phyloP scores from a whole-genome alignment of 345 rosid genomes.

The Alliaria petiolata region DNA sequence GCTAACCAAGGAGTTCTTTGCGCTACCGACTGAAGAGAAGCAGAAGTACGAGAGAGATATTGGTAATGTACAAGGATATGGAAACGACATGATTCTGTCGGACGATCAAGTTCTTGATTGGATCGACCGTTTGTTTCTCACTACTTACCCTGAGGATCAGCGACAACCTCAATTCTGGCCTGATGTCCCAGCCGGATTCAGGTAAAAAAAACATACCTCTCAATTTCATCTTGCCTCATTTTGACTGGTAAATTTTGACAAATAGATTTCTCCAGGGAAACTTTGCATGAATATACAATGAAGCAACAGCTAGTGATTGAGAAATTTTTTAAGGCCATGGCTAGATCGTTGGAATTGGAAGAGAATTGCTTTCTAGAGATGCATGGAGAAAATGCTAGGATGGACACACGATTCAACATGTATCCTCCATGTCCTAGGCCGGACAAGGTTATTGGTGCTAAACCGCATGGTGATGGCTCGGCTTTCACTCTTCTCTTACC shows the following conservation, averaged over 20 bases:
- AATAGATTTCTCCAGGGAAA: constrained; percentile 28
- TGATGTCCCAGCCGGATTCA: too few relatives aligned
- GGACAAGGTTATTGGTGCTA: constrained; percentile 44
- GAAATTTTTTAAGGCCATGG: constrained; percentile 46
- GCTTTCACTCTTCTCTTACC: constrained; percentile 51
- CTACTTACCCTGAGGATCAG: too few relatives aligned
- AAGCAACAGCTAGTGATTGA: constrained; percentile 23
- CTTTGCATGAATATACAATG: constrained; percentile 34
- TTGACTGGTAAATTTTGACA: background rate
- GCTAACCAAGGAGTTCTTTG: too few relatives aligned
- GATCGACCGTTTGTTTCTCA: too few relatives aligned
- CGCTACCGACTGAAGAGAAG: too few relatives aligned
- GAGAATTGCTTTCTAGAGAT: constrained; percentile 43
- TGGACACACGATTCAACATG: constrained; percentile 50
- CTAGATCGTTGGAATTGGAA: constrained; percentile 45
- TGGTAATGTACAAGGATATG: too few relatives aligned
- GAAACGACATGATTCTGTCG: too few relatives aligned
- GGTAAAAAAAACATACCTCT: background rate
- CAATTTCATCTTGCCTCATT: background rate
- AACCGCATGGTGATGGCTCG: constrained; percentile 61
- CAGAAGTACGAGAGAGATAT: too few relatives aligned
- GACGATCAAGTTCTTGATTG: too few relatives aligned
- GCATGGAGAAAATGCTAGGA: constrained; percentile 36
- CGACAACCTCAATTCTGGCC: too few relatives aligned
- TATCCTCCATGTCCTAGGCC: constrained; percentile 67